Base-by-base conservation (phyloP, 1,284 basidiomycete species). In the Melampsora americana region DNA sequence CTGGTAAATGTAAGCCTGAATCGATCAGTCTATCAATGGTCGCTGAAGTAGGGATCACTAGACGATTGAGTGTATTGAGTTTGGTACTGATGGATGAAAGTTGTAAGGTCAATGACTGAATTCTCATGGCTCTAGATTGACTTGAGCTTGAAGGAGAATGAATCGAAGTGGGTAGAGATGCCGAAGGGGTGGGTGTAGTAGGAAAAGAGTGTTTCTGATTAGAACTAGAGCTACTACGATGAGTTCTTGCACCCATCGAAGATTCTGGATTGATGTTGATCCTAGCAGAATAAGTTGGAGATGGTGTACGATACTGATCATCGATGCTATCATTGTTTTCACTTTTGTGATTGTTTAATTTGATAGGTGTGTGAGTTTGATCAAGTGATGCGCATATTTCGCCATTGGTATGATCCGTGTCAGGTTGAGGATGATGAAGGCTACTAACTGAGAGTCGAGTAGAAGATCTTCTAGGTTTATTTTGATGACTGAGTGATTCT, bases 81-180 rank as follows among this genome's bases (percentile, higher is more conserved):
- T 74, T 74, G 39, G 72, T 60, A 39, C 28, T 67, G 65, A 74
- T 23, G 11, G 72, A 66, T 28, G 72, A 74, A 28, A 74, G 64
- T 67, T 67, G 72, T n/a, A 74, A 64, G 5, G 72, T 59, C 53
- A 67, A 48, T 42, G 72, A 66, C 60, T 74, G 72, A 35, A 74
- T 67, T 56, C 72, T 28, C 72, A 74, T 74, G 46, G 64, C 65
- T 28, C 72, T 28, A 46, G 72, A 74, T 67, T 74, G 72, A 20
- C 50, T 32, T 28, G 72, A 74, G 50, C 48, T 66, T 44, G 46
- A 66, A n/a, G 72, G 60, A 28, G 72, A 67, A 28, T 39, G 50
- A 50, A 59, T 62, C 20, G n/a, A 23, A 39, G 60, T 16, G 9
- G 60, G 32, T 7, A 26, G 32, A 26, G 60, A 9, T 30, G 60